A percentile compares a stretch with the other conserved stretches of the same genome.
Conservation (phyloP, 2,329 filamentous ascomycete species). For the Arthrobotrys sinensis region DNA sequence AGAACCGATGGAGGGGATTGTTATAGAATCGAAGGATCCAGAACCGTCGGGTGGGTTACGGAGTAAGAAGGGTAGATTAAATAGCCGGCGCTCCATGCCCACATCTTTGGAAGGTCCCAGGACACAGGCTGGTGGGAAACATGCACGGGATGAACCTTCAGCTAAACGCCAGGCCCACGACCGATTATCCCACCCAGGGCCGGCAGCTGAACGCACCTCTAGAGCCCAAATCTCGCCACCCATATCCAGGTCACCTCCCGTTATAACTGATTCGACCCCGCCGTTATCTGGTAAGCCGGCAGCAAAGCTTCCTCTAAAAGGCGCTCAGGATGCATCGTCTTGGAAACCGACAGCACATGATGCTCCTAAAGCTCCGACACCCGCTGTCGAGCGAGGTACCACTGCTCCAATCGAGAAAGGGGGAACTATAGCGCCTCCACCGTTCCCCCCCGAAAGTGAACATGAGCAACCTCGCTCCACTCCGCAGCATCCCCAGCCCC, state of each 20-base stretch:
- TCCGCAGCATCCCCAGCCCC: not conserved
- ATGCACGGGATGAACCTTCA: not conserved
- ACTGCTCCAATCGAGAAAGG: not conserved
- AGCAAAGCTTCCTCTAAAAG: not conserved
- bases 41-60: not conserved
- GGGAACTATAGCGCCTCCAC: not conserved
- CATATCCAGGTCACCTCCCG: not conserved
- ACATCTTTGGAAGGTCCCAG: not conserved
- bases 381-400: not conserved
- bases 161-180: not conserved
- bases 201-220: not conserved
- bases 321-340: not conserved
- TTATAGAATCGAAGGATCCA: not conserved
- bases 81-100: not conserved
- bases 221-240: not conserved
- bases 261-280: slow-evolving; percentile 1
- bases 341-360: not conserved
- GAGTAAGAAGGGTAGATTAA: slow-evolving; percentile 4
- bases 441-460: not conserved
- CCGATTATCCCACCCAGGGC: not conserved
- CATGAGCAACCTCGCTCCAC: not conserved
- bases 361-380: not conserved
- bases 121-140: not conserved
- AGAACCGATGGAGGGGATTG: slow-evolving; percentile 14
- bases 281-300: not conserved